Percentiles rank a stretch among this genome's conserved stretches.
Conservation (phyloP, 163 green algal species). For the Chloromonas sp. region DNA sequence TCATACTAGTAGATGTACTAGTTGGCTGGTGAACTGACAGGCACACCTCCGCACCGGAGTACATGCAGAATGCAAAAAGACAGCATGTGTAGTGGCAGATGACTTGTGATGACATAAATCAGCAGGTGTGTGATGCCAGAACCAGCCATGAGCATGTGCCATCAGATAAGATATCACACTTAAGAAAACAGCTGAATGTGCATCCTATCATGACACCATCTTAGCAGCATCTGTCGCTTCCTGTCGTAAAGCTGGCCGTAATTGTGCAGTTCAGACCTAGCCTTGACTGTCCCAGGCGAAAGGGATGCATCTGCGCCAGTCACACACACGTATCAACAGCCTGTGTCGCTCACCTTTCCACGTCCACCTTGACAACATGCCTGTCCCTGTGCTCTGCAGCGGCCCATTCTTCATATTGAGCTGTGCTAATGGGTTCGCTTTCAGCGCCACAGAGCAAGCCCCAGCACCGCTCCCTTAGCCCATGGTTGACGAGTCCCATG, state of each 20-base stretch:
- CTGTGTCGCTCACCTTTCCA: conserved; percentile 36
- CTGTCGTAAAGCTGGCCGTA: no score
- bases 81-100: neutral
- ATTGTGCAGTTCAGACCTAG: no score
- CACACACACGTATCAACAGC: no score
- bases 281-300: no score
- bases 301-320: no score
- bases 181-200: no score
- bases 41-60: neutral
- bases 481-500: neutral
- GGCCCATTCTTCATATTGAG: neutral
- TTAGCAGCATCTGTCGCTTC: no score
- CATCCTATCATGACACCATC: no score
- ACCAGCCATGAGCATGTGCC: neutral
- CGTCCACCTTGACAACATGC: conserved; percentile 60
- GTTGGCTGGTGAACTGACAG: neutral
- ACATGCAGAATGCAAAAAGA: neutral
- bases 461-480: neutral
- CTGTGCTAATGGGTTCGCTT: neutral
- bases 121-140: neutral
- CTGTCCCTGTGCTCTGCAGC: conserved; percentile 44
- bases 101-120: no score
- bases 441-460: neutral
- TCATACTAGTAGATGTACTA: neutral
- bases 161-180: neutral